Evolutionary conservation across 345 rosid species (phyloP).

Genomic region (Crucihimalaya himalaica): DNA sequence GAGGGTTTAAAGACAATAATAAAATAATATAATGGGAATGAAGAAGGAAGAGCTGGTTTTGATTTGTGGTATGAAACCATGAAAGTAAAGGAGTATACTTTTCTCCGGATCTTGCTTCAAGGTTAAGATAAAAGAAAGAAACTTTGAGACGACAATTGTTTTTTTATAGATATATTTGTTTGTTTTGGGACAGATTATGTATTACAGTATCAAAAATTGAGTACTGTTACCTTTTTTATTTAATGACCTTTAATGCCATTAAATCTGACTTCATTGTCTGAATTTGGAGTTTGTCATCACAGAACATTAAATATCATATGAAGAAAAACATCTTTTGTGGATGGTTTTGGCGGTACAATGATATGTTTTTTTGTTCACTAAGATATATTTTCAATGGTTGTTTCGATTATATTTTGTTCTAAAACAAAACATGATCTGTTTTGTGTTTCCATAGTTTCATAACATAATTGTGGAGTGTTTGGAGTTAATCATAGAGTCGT

Average conservation of each 20-base stretch:
- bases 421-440: no score
- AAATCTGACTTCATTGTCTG: slow-evolving; percentile 12
- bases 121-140: slow-evolving; percentile 33
- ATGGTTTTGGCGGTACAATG: slow-evolving; percentile 13
- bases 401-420: no score
- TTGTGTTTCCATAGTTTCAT: no score
- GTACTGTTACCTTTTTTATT: slow-evolving; percentile 22
- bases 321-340: neutral
- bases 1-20: slow-evolving; percentile 26
- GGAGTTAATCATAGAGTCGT: neutral
- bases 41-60: slow-evolving; percentile 28
- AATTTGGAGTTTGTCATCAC: neutral
- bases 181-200: slow-evolving; percentile 11
- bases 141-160: slow-evolving; percentile 36
- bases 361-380: neutral
- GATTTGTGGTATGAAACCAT: slow-evolving; percentile 40
- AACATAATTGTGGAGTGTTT: neutral
- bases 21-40: neutral
- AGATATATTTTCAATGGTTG: no score
- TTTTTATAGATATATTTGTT: slow-evolving; percentile 12
- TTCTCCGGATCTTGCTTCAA: slow-evolving; percentile 41
- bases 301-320: neutral
- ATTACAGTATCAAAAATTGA: slow-evolving; percentile 6
- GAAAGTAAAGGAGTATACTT: slow-evolving; percentile 27
- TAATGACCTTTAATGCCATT: slow-evolving; percentile 9